Evolutionary conservation across 495 filamentous ascomycete species (phyloP).

Genomic region (Annulohypoxylon nitens): DNA sequence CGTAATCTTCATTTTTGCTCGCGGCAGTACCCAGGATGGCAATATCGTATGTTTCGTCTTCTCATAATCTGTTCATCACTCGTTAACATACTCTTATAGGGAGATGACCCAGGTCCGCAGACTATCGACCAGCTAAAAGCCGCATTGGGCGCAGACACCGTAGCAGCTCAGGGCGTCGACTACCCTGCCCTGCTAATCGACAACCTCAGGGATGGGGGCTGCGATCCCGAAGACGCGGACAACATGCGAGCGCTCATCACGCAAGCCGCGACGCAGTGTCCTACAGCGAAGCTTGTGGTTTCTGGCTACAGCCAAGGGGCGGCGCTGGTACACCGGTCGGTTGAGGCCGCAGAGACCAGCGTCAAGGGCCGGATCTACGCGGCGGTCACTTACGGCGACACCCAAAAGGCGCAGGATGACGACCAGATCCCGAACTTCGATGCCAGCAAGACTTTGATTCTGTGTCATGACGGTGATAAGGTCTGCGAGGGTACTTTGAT

Average conservation of each 20-base stretch:
- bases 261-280: conserved; percentile 52
- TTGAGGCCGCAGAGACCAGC: conserved; percentile 55
- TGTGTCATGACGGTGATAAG: conserved; percentile 66
- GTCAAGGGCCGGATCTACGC: conserved; percentile 65
- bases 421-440: conserved; percentile 63
- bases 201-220: conserved; percentile 54
- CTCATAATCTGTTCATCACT: background rate
- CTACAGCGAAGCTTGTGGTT: conserved; percentile 55
- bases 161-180: conserved; percentile 57
- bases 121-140: conserved; percentile 50
- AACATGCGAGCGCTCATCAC: conserved; percentile 52
- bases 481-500: conserved; percentile 67
- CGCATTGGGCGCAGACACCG: conserved; percentile 40
- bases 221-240: conserved; percentile 52
- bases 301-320: conserved; percentile 67
- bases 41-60: conserved; percentile 61
- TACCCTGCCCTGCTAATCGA: conserved; percentile 54
- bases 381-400: conserved; percentile 70
- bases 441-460: conserved; percentile 59
- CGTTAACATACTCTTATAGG: conserved; percentile 9
- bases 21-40: conserved; percentile 63
- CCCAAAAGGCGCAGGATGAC: conserved; percentile 66
- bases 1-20: conserved; percentile 66
- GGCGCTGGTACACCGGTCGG: conserved; percentile 65
- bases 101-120: conserved; percentile 46